A percentile compares a stretch with the other conserved stretches of the same genome.
phyloP scores from a whole-genome alignment of 1,139 yeast genomes.

The Taphrina deformans region DNA sequence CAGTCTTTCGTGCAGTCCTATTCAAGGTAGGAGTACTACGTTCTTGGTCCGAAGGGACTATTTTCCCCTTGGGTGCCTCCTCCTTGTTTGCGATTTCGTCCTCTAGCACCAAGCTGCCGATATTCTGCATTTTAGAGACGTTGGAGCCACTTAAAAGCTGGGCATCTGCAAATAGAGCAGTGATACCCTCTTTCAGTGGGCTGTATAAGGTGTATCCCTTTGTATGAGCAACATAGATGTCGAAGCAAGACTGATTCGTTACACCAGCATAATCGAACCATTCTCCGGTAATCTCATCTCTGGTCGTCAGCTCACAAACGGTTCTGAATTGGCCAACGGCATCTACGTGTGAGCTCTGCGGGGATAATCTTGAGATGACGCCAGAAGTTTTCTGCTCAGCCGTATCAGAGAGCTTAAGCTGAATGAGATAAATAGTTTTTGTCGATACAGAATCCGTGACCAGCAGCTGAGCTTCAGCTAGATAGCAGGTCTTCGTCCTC shows the following conservation, averaged over 20 bases:
- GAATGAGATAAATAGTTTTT: neutral
- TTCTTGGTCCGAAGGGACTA: neutral
- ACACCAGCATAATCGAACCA: neutral
- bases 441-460: neutral
- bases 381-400: neutral
- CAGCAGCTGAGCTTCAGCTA: neutral
- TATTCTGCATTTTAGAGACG: slow-evolving; percentile 1
- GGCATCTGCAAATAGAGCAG: neutral
- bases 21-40: neutral
- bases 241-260: neutral
- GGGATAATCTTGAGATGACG: neutral
- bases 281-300: neutral
- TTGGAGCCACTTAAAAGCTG: neutral
- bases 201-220: neutral
- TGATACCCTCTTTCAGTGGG: neutral
- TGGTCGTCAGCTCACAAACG: neutral
- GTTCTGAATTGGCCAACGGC: slow-evolving; percentile 6
- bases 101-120: neutral
- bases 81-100: neutral
- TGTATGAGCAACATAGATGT: slow-evolving; percentile 1
- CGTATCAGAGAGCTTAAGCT: neutral
- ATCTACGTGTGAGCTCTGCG: slow-evolving; percentile 3
- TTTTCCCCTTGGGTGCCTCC: neutral
- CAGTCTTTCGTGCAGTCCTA: neutral
- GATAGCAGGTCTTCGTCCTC: neutral